Evolutionary conservation across 2,329 filamentous ascomycete genomes (phyloP).

Genomic region (Epichloe scottii): DNA sequence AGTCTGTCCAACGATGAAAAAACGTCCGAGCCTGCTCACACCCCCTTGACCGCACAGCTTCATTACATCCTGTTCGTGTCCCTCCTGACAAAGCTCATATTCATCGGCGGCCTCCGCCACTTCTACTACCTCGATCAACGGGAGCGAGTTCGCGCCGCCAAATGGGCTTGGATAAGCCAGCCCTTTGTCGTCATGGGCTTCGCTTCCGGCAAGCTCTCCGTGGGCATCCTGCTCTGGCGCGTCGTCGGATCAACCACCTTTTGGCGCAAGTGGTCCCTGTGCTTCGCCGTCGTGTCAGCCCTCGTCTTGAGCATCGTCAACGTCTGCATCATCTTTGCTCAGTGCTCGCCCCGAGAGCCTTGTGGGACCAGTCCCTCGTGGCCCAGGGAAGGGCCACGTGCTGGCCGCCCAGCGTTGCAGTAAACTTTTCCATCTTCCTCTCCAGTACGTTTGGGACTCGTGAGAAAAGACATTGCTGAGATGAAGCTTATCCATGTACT

Average conservation of each 20-base stretch:
- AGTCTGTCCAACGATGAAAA: too few relatives aligned
- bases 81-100: neutral
- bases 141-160: neutral
- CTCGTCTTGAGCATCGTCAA: neutral
- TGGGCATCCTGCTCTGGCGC: constrained; percentile 3
- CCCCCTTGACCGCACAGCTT: neutral
- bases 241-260: constrained; percentile 3
- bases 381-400: neutral
- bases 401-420: neutral
- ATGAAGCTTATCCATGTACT: too few relatives aligned
- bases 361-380: constrained; percentile 1
- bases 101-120: constrained; percentile 1
- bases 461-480: too few relatives aligned
- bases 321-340: constrained; percentile 2
- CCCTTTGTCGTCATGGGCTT: constrained; percentile 5
- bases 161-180: constrained; percentile 5
- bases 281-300: neutral
- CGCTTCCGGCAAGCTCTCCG: constrained; percentile 4
- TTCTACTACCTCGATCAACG: neutral
- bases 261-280: constrained; percentile 4
- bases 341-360: constrained; percentile 3
- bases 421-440: constrained; percentile 2
- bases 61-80: constrained; percentile 1
- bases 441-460: constrained; percentile 1
- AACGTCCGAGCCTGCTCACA: too few relatives aligned